Conservation (phyloP, 306 rosid genomes). For the Dalbergia cochinchinensis region DNA sequence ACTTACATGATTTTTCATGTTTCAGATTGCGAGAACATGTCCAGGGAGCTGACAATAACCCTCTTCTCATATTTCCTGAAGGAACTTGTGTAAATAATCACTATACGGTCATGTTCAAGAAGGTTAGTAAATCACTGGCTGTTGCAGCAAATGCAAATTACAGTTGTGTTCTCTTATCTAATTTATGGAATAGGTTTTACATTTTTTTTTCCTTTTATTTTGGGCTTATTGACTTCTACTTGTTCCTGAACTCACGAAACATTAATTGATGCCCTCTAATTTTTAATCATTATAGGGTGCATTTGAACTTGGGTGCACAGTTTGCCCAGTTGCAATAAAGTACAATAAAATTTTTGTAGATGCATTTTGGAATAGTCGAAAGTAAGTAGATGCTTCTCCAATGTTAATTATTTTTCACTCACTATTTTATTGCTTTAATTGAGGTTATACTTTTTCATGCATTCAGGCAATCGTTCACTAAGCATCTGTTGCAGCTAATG, state of each 20-base stretch:
- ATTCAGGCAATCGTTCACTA: slow-evolving; percentile 95
- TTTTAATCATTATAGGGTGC: slow-evolving; percentile 81
- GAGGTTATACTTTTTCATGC: slow-evolving; percentile 25
- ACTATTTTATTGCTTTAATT: slow-evolving; percentile 4
- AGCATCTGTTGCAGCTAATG: slow-evolving; percentile 95
- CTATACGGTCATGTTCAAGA: slow-evolving; percentile 97
- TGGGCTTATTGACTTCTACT: neutral
- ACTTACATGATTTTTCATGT: slow-evolving; percentile 42
- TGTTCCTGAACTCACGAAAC: slow-evolving; percentile 23
- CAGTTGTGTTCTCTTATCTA: slow-evolving; percentile 13
- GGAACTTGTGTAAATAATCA: slow-evolving; percentile 99
- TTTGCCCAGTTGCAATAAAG: slow-evolving; percentile 95
- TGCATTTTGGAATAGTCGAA: slow-evolving; percentile 98
- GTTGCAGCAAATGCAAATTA: slow-evolving; percentile 12
- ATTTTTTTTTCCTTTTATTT: neutral
- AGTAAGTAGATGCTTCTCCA: slow-evolving; percentile 65
- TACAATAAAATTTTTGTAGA: slow-evolving; percentile 97
- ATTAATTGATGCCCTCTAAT: slow-evolving; percentile 40
- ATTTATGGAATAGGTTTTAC: neutral
- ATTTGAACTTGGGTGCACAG: slow-evolving; percentile 93
- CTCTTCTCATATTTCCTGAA: slow-evolving; percentile 98
- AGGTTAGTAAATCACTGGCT: slow-evolving; percentile 58
- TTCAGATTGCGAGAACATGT: slow-evolving; percentile 91
- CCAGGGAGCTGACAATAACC: slow-evolving; percentile 86
- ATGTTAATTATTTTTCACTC: slow-evolving; percentile 9